Evolutionary conservation across 208 protist genomes (phyloP), one percentile per base, ranked within the genome.

Genomic region (Herpetomonas tarakana): DNA sequence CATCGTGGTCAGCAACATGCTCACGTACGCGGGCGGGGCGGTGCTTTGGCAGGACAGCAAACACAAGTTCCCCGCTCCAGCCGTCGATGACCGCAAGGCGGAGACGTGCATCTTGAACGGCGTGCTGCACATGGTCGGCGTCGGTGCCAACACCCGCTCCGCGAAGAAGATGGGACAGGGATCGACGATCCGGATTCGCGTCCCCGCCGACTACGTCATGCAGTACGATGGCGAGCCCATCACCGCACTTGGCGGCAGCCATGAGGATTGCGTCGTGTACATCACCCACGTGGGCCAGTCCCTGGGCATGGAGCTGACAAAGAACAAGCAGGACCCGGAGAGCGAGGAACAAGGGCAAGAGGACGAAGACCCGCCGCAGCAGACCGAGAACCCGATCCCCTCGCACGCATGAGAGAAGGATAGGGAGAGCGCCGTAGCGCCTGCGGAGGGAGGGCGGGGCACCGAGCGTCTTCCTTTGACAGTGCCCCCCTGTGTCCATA

Each of bases 201-300:
- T 72, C 0, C 76, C 81, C 1, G 76, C 70, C 16, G 6, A 77
- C 64, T 74, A 73, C 51, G 68, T 73, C 29, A 83, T 87, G 76
- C 76, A 87, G 71, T 81, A 78, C 64, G 81, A 87, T 35, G 81
- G 81, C 7, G 81, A 87, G 61, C 76, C 81, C 1, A 74, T 87
- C 35, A 46, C 58, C 26, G 56, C 66, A 3, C 57, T 66, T 25
- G 76, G 76, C 12, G 58, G 45, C 24, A 41, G 57, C 22, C 60
- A 71, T 14, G 46, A 72, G 35, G 62, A 70, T 25, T 52, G 68
- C 16, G 61, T 65, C 21, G 51, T 78, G 1, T 44, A 63, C 18
- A 78, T 82, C 46, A 26, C 61, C 21, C 65, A 74, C 68, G 52
- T 71, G 4, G 24, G 50, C 7, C 69, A 71, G 44, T 82, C 76